These are phyloP conservation scores for Mycena leptocephala DNA, from an alignment of 768 basidiomycete species.

Conservation along the genomic window DNA sequence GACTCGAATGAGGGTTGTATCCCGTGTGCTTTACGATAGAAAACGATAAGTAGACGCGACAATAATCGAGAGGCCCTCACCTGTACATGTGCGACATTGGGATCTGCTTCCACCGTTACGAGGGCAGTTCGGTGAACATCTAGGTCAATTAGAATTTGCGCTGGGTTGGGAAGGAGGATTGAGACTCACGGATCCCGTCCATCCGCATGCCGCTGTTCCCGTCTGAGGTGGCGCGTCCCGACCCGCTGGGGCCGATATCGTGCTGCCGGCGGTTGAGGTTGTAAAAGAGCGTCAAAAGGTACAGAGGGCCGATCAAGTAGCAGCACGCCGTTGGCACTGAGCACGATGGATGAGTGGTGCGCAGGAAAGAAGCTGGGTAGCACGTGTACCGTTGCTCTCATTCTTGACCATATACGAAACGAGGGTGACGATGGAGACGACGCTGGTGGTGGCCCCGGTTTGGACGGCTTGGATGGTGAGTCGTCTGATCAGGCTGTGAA, in stretches of 20 bases:
- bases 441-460: neutral
- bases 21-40: neutral
- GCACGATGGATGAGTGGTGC: neutral
- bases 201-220: neutral
- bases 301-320: neutral
- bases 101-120: neutral
- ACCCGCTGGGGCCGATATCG: neutral
- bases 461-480: neutral
- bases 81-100: neutral
- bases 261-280: neutral
- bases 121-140: neutral
- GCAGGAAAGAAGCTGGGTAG: neutral
- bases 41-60: neutral
- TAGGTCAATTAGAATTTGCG: too few species aligned
- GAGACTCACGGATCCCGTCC: neutral
- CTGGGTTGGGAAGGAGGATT: neutral
- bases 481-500: neutral
- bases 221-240: neutral
- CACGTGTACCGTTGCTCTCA: neutral
- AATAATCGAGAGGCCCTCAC: neutral
- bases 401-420: neutral
- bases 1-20: neutral
- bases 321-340: neutral
- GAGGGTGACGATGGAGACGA: neutral
- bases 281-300: neutral